Conservation (phyloP, 352 stramenopile genomes). For the Globisporangium lucens region DNA sequence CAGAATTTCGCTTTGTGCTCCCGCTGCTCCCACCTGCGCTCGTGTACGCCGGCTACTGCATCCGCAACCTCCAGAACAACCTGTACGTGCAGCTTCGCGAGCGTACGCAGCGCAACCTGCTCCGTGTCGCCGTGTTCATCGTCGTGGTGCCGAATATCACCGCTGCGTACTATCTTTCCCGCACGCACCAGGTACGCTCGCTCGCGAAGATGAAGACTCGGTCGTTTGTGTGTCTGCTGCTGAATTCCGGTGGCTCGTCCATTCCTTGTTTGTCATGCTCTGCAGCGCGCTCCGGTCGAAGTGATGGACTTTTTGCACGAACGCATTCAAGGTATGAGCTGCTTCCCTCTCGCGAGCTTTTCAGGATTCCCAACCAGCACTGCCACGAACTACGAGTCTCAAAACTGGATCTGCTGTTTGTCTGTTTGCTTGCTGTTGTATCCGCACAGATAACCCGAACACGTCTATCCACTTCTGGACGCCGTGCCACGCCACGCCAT, state of each 20-base stretch:
- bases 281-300: slow-evolving; percentile 61
- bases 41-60: slow-evolving; percentile 73
- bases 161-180: slow-evolving; percentile 67
- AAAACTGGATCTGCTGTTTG: not conserved
- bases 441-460: slow-evolving; percentile 26
- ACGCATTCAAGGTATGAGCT: slow-evolving; percentile 40
- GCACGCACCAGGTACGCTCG: slow-evolving; percentile 43
- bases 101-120: slow-evolving; percentile 52
- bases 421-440: not conserved
- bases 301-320: slow-evolving; percentile 80
- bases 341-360: not conserved
- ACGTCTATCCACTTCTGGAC: slow-evolving; percentile 84
- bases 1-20: slow-evolving; percentile 86
- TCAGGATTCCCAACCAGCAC: not conserved
- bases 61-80: slow-evolving; percentile 65
- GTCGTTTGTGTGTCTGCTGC: not conserved
- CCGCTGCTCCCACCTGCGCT: slow-evolving; percentile 68
- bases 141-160: slow-evolving; percentile 65
- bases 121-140: slow-evolving; percentile 41
- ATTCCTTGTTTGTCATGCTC: not conserved
- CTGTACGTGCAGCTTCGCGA: slow-evolving; percentile 55
- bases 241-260: not conserved
- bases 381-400: not conserved
- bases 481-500: slow-evolving; percentile 81
- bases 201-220: not conserved